phyloP scores from a whole-genome alignment of 345 rosid genomes.

The Eucalyptus marginata region DNA sequence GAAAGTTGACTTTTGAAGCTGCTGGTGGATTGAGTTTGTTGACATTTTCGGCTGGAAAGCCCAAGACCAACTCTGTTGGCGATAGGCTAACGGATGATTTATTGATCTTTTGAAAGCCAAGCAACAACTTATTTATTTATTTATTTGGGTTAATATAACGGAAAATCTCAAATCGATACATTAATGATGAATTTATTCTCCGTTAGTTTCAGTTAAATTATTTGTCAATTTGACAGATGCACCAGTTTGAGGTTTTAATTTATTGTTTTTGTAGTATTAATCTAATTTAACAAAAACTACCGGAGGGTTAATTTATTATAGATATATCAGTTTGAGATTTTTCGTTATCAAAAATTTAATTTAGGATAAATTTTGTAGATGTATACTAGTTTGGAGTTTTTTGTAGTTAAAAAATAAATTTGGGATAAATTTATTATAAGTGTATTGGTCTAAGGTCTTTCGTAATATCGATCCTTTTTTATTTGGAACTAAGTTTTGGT shows the following conservation, averaged over 20 bases:
- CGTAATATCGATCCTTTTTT: accelerated
- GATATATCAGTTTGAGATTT: accelerated
- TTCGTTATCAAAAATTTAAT: accelerated
- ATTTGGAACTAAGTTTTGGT: not conserved
- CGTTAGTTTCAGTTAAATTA: accelerated
- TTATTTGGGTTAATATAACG: not conserved
- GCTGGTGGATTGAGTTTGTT: not conserved
- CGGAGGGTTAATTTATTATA: accelerated
- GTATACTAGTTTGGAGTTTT: accelerated
- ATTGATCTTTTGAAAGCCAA: not conserved
- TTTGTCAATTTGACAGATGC: accelerated
- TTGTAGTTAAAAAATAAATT: accelerated
- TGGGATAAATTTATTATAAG: accelerated
- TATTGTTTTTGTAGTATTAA: no score
- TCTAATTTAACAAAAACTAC: no score
- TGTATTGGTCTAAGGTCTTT: no score
- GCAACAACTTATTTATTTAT: not conserved
- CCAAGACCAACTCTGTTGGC: conserved; percentile 1
- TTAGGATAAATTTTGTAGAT: accelerated
- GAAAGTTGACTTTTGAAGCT: not conserved
- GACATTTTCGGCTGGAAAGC: not conserved
- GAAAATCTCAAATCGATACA: accelerated
- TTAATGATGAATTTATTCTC: not conserved
- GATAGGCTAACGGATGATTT: not conserved
- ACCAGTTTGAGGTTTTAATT: not conserved